A percentile compares a stretch with the other conserved stretches of the same genome.
phyloP scores from a whole-genome alignment of 139 green algal species.

The Spirogloea muscicola region DNA sequence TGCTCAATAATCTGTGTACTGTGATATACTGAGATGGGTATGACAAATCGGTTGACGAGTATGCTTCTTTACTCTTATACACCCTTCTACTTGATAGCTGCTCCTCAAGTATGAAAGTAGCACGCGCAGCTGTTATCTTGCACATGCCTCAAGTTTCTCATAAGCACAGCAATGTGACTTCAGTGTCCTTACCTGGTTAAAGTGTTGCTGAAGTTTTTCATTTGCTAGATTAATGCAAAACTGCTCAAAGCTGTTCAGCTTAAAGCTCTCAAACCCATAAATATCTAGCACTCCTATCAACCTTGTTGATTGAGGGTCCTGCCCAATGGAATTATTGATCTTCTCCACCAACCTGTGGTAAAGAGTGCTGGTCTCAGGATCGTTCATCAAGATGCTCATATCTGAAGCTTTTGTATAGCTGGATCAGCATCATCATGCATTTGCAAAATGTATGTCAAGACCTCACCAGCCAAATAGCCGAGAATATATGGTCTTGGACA shows the following conservation, averaged over 20 bases:
- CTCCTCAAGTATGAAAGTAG: too few relatives aligned
- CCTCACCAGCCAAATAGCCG: constrained; percentile 96
- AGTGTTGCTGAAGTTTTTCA: constrained; percentile 99
- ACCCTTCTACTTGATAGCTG: too few relatives aligned
- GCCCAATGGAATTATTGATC: constrained; percentile 65
- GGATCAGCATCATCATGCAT: too few relatives aligned
- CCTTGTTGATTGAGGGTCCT: constrained; percentile 10
- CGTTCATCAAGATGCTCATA: too few relatives aligned
- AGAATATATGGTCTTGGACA: constrained; percentile 93
- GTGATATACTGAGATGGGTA: too few relatives aligned
- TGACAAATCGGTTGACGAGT: too few relatives aligned
- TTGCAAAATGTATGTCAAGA: too few relatives aligned
- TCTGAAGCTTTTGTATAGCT: too few relatives aligned
- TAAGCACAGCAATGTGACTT: background rate
- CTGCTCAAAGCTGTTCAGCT: constrained; percentile 73
- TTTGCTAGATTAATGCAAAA: constrained; percentile 99
- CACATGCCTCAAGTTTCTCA: background rate
- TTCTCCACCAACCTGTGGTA: constrained; percentile 38
- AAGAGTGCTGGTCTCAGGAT: too few relatives aligned
- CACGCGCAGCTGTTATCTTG: too few relatives aligned
- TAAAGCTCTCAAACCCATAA: constrained; percentile 47
- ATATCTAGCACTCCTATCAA: constrained; percentile 50
- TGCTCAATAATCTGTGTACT: too few relatives aligned
- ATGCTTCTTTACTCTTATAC: too few relatives aligned
- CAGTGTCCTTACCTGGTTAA: constrained; percentile 68